Conservation (phyloP, 108 stramenopile genomes). For the Stephanodiscus minutulus region DNA sequence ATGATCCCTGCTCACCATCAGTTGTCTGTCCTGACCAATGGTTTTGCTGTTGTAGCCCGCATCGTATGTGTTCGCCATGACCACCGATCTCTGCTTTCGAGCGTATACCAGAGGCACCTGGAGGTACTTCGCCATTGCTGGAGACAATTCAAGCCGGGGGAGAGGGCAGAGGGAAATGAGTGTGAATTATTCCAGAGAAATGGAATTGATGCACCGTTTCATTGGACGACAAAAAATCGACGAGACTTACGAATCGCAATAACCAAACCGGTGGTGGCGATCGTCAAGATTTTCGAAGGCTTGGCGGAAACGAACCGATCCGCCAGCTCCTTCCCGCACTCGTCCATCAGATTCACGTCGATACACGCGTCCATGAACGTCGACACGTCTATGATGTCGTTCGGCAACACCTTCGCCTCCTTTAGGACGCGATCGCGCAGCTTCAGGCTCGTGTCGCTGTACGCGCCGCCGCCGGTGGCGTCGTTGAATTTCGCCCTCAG, state of each 20-base stretch:
- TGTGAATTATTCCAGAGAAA: neutral
- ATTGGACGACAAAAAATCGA: neutral
- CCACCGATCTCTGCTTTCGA: constrained; percentile 85
- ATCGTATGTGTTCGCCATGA: constrained; percentile 85
- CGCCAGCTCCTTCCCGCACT: constrained; percentile 81
- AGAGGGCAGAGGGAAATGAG: neutral
- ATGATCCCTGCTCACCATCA: constrained; percentile 82
- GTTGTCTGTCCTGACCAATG: constrained; percentile 75
- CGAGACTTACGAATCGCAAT: constrained; percentile 65
- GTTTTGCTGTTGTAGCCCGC: constrained; percentile 82
- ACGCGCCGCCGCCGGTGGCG: constrained; percentile 42
- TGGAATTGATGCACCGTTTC: neutral
- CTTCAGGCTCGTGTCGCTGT: constrained; percentile 57
- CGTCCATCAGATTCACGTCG: constrained; percentile 89
- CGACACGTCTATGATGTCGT: constrained; percentile 88
- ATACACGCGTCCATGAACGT: constrained; percentile 86
- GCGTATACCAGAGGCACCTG: constrained; percentile 89
- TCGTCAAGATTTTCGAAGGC: constrained; percentile 87
- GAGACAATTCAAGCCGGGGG: neutral
- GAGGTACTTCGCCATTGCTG: constrained; percentile 81
- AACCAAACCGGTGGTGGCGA: constrained; percentile 89
- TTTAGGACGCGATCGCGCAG: constrained; percentile 84
- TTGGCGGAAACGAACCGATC: constrained; percentile 62
- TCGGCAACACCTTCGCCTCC: constrained; percentile 84
- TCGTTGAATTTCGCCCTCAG: constrained; percentile 57